Percentiles rank a stretch among this genome's conserved stretches.
Evolutionary conservation across 1,284 basidiomycete genomes (phyloP).

Genomic region (Limonomyces culmigenus): DNA sequence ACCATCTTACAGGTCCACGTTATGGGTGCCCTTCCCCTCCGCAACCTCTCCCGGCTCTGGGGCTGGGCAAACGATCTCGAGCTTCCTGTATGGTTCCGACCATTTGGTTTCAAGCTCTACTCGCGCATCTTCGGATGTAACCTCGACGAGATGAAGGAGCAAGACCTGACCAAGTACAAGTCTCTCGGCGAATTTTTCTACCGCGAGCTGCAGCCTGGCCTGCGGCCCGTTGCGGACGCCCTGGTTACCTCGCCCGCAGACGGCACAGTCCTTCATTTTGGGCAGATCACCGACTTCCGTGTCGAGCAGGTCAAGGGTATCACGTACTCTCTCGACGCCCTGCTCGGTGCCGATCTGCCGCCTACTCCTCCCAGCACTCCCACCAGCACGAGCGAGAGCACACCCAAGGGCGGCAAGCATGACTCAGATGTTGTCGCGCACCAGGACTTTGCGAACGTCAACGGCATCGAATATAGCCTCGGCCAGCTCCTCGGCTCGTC

Average conservation of each 20-base stretch:
- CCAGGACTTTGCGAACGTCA: slow-evolving; percentile 87
- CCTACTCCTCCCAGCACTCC: slow-evolving; percentile 21
- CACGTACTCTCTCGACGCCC: slow-evolving; percentile 87
- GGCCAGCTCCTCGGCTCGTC: slow-evolving; percentile 51
- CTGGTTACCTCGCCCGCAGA: slow-evolving; percentile 87
- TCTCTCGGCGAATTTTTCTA: slow-evolving; percentile 94
- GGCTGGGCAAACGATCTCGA: slow-evolving; percentile 88
- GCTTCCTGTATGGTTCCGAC: slow-evolving; percentile 89
- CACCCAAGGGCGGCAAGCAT: slow-evolving; percentile 22
- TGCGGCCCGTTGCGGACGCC: slow-evolving; percentile 64
- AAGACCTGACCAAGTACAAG: slow-evolving; percentile 66
- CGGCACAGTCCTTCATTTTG: slow-evolving; percentile 86
- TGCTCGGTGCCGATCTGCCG: slow-evolving; percentile 59
- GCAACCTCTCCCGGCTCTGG: slow-evolving; percentile 90
- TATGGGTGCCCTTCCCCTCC: slow-evolving; percentile 84
- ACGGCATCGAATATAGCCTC: slow-evolving; percentile 91
- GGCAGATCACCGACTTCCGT: slow-evolving; percentile 63
- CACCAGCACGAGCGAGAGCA: slow-evolving; percentile 15
- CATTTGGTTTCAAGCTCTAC: slow-evolving; percentile 77
- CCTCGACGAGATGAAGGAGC: slow-evolving; percentile 75
- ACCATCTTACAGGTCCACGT: slow-evolving; percentile 64
- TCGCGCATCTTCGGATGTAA: slow-evolving; percentile 85
- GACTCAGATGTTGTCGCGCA: slow-evolving; percentile 55
- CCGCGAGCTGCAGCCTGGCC: slow-evolving; percentile 71
- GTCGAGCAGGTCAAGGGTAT: slow-evolving; percentile 98